Evolutionary conservation across 2,329 filamentous ascomycete genomes (phyloP).

Genomic region (Venturiaceae sp.): DNA sequence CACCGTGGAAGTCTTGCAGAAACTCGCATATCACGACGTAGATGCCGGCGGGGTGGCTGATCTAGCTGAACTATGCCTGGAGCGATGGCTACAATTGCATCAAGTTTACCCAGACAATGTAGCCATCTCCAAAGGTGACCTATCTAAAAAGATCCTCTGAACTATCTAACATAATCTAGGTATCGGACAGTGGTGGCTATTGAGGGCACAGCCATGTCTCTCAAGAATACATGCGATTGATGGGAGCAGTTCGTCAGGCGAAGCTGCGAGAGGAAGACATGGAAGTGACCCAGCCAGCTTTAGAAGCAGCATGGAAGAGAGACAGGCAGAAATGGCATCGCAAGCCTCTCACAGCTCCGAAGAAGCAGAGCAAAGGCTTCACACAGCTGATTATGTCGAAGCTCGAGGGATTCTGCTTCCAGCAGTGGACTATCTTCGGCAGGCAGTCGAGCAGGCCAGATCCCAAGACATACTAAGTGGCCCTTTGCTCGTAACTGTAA

Average conservation of each 20-base stretch:
- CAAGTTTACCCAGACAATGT: slow-evolving; percentile 34
- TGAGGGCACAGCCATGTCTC: slow-evolving; percentile 39
- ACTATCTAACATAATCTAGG: slow-evolving; percentile 21
- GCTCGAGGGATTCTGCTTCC: slow-evolving; percentile 41
- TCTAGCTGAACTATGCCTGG: slow-evolving; percentile 40
- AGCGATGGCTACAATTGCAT: slow-evolving; percentile 35
- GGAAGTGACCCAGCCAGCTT: slow-evolving; percentile 16
- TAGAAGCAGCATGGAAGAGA: slow-evolving; percentile 19
- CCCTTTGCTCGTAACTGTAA: slow-evolving; percentile 34
- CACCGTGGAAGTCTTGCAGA: slow-evolving; percentile 36
- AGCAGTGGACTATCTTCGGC: slow-evolving; percentile 40
- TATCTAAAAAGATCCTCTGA: background rate
- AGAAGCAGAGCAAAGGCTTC: slow-evolving; percentile 27
- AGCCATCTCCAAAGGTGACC: slow-evolving; percentile 30
- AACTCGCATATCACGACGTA: slow-evolving; percentile 38
- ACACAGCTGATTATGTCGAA: slow-evolving; percentile 38
- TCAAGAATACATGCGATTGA: slow-evolving; percentile 38
- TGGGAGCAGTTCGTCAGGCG: slow-evolving; percentile 22
- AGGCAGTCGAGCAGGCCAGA: slow-evolving; percentile 35
- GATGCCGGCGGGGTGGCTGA: slow-evolving; percentile 36
- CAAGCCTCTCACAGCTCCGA: slow-evolving; percentile 12
- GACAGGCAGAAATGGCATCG: slow-evolving; percentile 15
- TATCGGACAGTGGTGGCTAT: slow-evolving; percentile 41
- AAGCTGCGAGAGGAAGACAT: slow-evolving; percentile 14
- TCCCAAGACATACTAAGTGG: slow-evolving; percentile 28